Percentiles rank a stretch among this genome's conserved stretches.
phyloP scores from a whole-genome alignment of 2,329 filamentous ascomycete species.

The Hymenoscyphus infarciens region DNA sequence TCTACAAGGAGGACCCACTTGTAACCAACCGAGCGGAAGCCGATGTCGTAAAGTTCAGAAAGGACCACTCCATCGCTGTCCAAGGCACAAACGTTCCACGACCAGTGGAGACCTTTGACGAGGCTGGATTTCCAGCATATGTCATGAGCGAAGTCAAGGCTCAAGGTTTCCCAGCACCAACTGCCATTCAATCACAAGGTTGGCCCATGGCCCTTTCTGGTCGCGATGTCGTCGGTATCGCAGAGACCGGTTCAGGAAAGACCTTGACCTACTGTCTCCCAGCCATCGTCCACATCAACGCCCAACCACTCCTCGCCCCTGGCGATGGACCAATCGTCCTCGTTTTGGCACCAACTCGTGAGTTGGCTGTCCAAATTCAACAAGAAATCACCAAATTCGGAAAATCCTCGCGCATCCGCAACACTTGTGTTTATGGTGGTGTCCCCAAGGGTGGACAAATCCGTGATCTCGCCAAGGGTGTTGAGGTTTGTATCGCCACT shows the following conservation, averaged over 20 bases:
- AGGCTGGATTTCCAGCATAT: constrained; percentile 94
- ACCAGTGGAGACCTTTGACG: constrained; percentile 94
- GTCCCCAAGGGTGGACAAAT: constrained; percentile 98
- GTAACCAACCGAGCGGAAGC: constrained; percentile 70
- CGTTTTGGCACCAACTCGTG: constrained; percentile 92
- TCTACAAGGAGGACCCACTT: constrained; percentile 92
- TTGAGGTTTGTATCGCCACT: constrained; percentile 98
- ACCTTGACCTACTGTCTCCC: constrained; percentile 97
- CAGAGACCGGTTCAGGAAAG: constrained; percentile 98
- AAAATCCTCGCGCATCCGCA: constrained; percentile 94
- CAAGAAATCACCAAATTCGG: constrained; percentile 98
- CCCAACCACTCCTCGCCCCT: constrained; percentile 89
- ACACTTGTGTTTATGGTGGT: constrained; percentile 98
- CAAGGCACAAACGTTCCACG: constrained; percentile 79
- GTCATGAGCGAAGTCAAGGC: constrained; percentile 99
- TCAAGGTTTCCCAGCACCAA: constrained; percentile 90
- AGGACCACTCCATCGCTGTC: constrained; percentile 78
- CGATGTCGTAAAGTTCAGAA: constrained; percentile 86
- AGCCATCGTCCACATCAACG: constrained; percentile 98
- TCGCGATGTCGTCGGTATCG: constrained; percentile 97
- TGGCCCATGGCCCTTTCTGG: constrained; percentile 99
- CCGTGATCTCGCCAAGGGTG: constrained; percentile 87
- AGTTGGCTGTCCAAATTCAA: constrained; percentile 97
- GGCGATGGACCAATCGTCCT: constrained; percentile 96
- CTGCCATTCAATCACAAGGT: constrained; percentile 94